Evolutionary conservation across 1,139 yeast species (phyloP), one percentile per base, ranked within the genome.

Genomic region (Suhomyces terraborum): DNA sequence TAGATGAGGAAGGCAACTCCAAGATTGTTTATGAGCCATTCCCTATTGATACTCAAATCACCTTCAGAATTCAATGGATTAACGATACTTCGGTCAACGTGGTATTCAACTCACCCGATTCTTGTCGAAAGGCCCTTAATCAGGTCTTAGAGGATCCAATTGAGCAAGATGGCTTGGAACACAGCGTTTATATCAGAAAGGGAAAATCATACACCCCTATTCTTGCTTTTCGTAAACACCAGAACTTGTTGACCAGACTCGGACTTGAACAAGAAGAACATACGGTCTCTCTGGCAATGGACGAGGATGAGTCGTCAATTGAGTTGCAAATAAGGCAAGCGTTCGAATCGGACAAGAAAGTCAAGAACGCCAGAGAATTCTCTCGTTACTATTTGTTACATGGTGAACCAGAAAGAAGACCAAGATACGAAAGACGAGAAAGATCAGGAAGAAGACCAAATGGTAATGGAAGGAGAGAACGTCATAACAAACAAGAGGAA

Each of bases 361-460:
- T 77, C 32, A 71, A 70, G 46, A 77, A 79, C 48, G 84, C 91
- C 4, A 66, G 79, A 19, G 75, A 69, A 12, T 75, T 74, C 43
- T 82, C 89, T 20, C 62, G 88, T 31, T 85, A 84, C 58, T 85
- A 85, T 60, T 66, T 84, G 46, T 57, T 83, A 14, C 83, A 85
- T 53, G 94, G 94, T 3, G 93, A 84, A 53, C 94, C 94, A 0
- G 80, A 79, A 36, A 66, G 80, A 41, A 40, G 47, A 36, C 22
- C 32, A 12, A 66, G 62, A 38, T 72, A 69, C 10, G 42, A 35
- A 13, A 49, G 52, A 35, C 48, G 44, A 29, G 42, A 40, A 12
- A 41, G 54, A 39, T 24, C 38, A 4, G 41, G 33, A 27, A 37
- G 38, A 16, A 33, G 38, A 18, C 22, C 33, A 12, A 30, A 30